Evolutionary conservation across 768 basidiomycete genomes (phyloP), one percentile per base, ranked within the genome.

Genomic region (Lentinula edodes): DNA sequence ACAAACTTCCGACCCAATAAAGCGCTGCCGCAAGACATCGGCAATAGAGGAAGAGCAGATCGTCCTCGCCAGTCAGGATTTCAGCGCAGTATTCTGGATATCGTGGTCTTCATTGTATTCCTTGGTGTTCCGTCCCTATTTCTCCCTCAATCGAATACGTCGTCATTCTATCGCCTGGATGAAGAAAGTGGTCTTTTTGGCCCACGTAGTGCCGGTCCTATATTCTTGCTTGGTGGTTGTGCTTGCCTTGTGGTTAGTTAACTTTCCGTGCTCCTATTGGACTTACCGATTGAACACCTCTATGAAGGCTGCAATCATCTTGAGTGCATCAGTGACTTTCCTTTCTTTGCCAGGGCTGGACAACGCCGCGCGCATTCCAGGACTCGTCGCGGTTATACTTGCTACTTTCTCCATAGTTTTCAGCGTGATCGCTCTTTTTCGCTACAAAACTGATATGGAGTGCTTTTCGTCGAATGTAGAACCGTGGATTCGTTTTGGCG

Each of bases 51-150:
- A 67, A 32, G 65, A 68, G 41, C 68, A 72, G 63, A 66, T 70
- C 60, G 13, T 54, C 69, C 5, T 50, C 65, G 39, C 55, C 23
- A 67, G 68, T 36, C 74, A 73, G 68, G 73, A 0, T 75, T 89
- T 68, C 61, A 75, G 34, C 83, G 87, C 43, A 77, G 76, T 3
- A 62, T 85, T 36, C 60, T 83, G 54, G 87, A 90, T 69, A 70
- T 90, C 67, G 35, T 90, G 46, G 71, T 88, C 60, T 83, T 86
- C 0, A 75, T 81, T 64, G 64, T 93, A 23, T 90, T 89, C 68
- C 80, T 93, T 9, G 91, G 91, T 2, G 86, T 93, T 53, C 91
- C 91, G 0, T 91, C 87, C 72, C 71, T 93, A 61, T 90, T 91
- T 75, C 71, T 83, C 64, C 81, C 83, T 56, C 82, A 85, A 56